Evolutionary conservation across 495 filamentous ascomycete genomes (phyloP).

Genomic region (Neurospora pannonica): DNA sequence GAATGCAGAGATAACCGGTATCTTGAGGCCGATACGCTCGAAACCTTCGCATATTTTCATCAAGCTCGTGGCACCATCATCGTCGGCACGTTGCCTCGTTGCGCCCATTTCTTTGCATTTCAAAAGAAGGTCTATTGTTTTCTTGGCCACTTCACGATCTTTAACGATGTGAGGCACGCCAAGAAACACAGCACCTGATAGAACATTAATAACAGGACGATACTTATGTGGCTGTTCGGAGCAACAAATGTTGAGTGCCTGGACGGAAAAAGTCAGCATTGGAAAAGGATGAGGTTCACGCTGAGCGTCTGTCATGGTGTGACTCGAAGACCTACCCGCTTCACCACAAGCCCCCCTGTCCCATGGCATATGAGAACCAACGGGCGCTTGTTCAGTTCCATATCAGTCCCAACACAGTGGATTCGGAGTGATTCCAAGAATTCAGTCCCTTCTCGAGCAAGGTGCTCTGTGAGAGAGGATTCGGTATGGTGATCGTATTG

Average conservation of each 20-base stretch:
- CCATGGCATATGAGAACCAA: neutral
- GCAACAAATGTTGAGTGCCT: neutral
- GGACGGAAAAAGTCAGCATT: neutral
- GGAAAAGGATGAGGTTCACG: neutral
- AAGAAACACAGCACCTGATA: neutral
- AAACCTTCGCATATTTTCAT: neutral
- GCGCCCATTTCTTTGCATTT: neutral
- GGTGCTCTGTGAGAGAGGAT: neutral
- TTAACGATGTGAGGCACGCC: neutral
- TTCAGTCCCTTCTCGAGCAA: neutral
- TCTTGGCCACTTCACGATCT: neutral
- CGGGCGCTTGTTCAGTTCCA: neutral
- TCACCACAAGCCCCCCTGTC: neutral
- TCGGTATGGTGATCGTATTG: neutral
- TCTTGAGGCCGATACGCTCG: neutral
- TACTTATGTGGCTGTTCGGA: neutral
- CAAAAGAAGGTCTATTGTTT: neutral
- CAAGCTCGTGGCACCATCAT: neutral
- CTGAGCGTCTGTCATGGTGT: neutral
- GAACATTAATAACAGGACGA: neutral
- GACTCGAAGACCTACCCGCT: neutral
- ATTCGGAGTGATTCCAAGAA: neutral
- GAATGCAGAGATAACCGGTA: neutral
- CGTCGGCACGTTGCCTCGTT: neutral
- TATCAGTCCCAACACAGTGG: neutral